A percentile compares a stretch with the other conserved stretches of the same genome.
Conservation (phyloP, 805 yeast species). For the Metschnikowia hibisci region DNA sequence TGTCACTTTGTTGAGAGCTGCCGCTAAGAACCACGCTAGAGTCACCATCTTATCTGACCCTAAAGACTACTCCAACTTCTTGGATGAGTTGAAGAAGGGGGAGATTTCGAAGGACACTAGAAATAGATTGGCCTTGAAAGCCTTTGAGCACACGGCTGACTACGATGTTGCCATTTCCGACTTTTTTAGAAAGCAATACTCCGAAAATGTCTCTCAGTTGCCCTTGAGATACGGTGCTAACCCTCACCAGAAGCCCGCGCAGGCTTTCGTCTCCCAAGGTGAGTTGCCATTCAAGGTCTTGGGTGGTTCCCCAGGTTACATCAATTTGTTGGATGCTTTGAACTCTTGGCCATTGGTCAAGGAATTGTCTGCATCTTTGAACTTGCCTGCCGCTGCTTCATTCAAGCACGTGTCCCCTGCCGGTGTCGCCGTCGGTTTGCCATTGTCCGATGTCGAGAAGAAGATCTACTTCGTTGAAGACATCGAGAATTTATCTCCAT, state of each 20-base stretch:
- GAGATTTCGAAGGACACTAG: constrained; percentile 69
- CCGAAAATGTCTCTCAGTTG: constrained; percentile 84
- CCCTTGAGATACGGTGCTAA: constrained; percentile 97
- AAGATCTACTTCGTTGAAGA: constrained; percentile 93
- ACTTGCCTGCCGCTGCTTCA: constrained; percentile 97
- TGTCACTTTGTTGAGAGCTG: constrained; percentile 95
- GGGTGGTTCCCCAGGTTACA: constrained; percentile 95
- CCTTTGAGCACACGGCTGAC: constrained; percentile 97
- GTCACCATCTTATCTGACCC: constrained; percentile 96
- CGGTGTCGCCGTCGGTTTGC: constrained; percentile 96
- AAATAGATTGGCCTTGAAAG: constrained; percentile 87
- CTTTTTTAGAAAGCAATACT: constrained; percentile 94
- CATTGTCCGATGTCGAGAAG: constrained; percentile 86
- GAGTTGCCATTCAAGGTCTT: constrained; percentile 91
- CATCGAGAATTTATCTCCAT: constrained; percentile 90
- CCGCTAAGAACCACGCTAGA: constrained; percentile 96
- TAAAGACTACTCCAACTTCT: constrained; percentile 80
- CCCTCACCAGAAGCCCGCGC: constrained; percentile 99
- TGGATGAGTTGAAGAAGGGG: constrained; percentile 73
- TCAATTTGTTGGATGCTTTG: constrained; percentile 91
- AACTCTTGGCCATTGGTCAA: constrained; percentile 99
- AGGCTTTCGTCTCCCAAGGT: constrained; percentile 84
- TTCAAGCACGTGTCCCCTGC: constrained; percentile 99
- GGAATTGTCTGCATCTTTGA: constrained; percentile 90
- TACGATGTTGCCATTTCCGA: constrained; percentile 95